Percentiles rank a stretch among this genome's conserved stretches.
These are phyloP conservation scores for Sporobolomyces pararoseus DNA, from an alignment of 768 basidiomycete genomes.

Conservation along the genomic window DNA sequence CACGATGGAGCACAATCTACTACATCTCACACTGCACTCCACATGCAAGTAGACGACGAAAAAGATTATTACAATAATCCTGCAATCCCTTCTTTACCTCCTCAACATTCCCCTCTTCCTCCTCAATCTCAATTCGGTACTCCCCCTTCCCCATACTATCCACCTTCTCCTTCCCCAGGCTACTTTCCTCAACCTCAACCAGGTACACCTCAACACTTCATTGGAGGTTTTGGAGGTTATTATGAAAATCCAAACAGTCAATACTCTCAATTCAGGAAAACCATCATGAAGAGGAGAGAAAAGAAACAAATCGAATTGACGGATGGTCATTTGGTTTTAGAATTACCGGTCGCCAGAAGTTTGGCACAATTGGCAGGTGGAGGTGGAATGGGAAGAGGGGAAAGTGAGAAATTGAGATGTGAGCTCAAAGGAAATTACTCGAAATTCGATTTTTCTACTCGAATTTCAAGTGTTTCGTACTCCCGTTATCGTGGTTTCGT, in stretches of 20 bases:
- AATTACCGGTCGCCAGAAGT: slow-evolving; percentile 76
- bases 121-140: neutral
- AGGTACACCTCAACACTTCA: neutral
- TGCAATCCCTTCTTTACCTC: slow-evolving; percentile 5
- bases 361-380: slow-evolving; percentile 65
- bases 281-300: slow-evolving; percentile 27
- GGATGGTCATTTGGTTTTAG: slow-evolving; percentile 79
- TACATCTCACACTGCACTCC: slow-evolving; percentile 37
- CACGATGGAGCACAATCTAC: slow-evolving; percentile 9
- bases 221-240: slow-evolving; percentile 10
- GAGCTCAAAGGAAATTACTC: too few relatives aligned
- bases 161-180: neutral
- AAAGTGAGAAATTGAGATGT: slow-evolving; percentile 60
- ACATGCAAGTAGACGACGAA: slow-evolving; percentile 21
- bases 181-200: neutral
- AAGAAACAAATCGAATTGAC: slow-evolving; percentile 53
- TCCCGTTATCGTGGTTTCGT: too few relatives aligned
- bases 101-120: neutral
- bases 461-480: too few relatives aligned
- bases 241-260: slow-evolving; percentile 1
- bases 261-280: slow-evolving; percentile 15
- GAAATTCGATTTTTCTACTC: too few relatives aligned
- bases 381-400: slow-evolving; percentile 49
- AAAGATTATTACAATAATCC: slow-evolving; percentile 20
- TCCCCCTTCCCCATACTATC: neutral